phyloP scores from a whole-genome alignment of 768 basidiomycete genomes.

The Hypholoma sublateritium region DNA sequence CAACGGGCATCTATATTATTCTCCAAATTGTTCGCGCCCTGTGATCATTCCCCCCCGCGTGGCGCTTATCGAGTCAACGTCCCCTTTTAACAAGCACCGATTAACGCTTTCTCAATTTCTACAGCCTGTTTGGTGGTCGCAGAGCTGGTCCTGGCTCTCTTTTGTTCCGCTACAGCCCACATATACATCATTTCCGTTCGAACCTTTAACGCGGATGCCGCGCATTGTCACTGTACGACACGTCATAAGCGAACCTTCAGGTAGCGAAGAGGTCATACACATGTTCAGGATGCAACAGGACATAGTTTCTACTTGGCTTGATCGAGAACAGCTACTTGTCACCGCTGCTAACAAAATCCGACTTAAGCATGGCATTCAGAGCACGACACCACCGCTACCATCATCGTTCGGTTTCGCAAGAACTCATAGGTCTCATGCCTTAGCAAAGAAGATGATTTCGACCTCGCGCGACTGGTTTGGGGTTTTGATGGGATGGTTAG shows the following conservation, averaged over 20 bases:
- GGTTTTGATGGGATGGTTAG: not conserved
- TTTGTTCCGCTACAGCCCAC: conserved; percentile 11
- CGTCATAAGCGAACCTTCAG: not conserved
- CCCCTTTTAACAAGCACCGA: not conserved
- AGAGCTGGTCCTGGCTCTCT: conserved; percentile 5
- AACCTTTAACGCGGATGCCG: not conserved
- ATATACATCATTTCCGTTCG: conserved; percentile 6
- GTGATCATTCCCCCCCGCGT: not conserved
- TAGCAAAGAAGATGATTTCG: not conserved
- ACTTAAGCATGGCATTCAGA: not conserved
- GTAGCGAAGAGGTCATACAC: not conserved
- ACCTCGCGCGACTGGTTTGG: not conserved
- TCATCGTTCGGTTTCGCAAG: not conserved
- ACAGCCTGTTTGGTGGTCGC: conserved; percentile 11
- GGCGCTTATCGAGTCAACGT: too few relatives aligned
- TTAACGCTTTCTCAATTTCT: not conserved
- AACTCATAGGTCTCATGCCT: not conserved
- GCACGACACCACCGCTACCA: not conserved
- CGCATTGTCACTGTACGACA: not conserved
- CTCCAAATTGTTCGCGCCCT: conserved; percentile 2
- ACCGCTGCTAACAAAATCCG: not conserved
- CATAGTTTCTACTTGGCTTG: not conserved
- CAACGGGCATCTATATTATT: conserved; percentile 5
- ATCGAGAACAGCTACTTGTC: not conserved
- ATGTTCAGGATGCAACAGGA: not conserved